A percentile compares a stretch with the other conserved stretches of the same genome.
Conservation (phyloP, 2,329 filamentous ascomycete genomes). For the Chaetomiaceae sp. region DNA sequence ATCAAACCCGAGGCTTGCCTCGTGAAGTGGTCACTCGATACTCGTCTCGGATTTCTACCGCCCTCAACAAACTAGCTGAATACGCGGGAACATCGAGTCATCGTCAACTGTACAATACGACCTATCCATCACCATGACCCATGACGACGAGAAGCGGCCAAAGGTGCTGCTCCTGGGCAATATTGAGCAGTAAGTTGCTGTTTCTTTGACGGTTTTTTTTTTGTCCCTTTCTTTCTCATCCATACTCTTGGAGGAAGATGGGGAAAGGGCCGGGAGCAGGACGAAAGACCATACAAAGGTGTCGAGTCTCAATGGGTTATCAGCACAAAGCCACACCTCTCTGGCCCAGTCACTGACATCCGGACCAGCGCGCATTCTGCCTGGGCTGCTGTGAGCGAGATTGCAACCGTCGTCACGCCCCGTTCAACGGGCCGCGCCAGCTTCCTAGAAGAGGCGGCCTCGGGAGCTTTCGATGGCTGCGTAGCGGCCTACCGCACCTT, state of each 20-base stretch:
- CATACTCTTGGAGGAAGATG: too few species aligned
- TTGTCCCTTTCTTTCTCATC: too few species aligned
- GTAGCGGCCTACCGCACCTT: slow-evolving; percentile 69
- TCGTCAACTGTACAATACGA: too few species aligned
- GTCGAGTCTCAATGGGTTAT: too few species aligned
- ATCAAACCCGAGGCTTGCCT: neutral
- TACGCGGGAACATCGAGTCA: too few species aligned
- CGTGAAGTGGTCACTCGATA: too few species aligned
- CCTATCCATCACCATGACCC: neutral
- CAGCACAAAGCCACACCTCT: too few species aligned
- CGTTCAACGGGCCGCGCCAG: slow-evolving; percentile 57
- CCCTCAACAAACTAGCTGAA: too few species aligned
- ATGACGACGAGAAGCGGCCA: slow-evolving; percentile 29
- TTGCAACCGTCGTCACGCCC: slow-evolving; percentile 63
- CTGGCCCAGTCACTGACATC: too few species aligned
- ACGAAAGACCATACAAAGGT: too few species aligned
- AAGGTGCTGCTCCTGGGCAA: slow-evolving; percentile 60
- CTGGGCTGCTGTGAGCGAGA: slow-evolving; percentile 56
- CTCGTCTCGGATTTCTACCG: too few species aligned
- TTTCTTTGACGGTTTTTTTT: too few species aligned
- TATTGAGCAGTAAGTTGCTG: slow-evolving; percentile 55
- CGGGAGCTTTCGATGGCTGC: slow-evolving; percentile 62
- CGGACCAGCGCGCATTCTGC: slow-evolving; percentile 55
- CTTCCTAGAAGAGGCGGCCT: slow-evolving; percentile 65
- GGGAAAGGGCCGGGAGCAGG: neutral